Conservation (phyloP, 2,329 filamentous ascomycete genomes). For the Aspergillus sp. region DNA sequence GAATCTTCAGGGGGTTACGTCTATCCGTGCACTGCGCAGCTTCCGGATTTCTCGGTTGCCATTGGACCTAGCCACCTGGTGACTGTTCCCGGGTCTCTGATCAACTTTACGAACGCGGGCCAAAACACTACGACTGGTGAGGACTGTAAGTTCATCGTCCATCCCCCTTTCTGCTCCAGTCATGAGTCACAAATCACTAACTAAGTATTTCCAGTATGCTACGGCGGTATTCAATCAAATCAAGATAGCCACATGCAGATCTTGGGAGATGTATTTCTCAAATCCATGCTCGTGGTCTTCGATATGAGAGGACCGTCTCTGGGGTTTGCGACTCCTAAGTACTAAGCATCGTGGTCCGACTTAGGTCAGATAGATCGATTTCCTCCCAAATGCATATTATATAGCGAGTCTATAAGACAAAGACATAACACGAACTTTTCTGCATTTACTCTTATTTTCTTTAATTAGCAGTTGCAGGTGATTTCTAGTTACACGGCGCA, state of each 20-base stretch:
- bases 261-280: slow-evolving; percentile 54
- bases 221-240: slow-evolving; percentile 53
- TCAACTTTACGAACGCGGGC: slow-evolving; percentile 49
- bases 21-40: slow-evolving; percentile 48
- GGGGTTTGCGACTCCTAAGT: slow-evolving; percentile 43
- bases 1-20: slow-evolving; percentile 43
- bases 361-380: not conserved
- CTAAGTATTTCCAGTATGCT: slow-evolving; percentile 37
- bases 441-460: no score
- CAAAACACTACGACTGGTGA: slow-evolving; percentile 35
- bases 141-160: slow-evolving; percentile 25
- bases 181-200: slow-evolving; percentile 9
- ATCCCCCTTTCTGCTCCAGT: not conserved
- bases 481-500: no score
- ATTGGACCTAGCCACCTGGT: slow-evolving; percentile 44
- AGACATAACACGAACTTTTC: no score
- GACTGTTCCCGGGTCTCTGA: slow-evolving; percentile 47
- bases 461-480: no score
- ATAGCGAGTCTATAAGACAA: no score
- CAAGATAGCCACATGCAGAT: slow-evolving; percentile 49
- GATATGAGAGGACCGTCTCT: slow-evolving; percentile 42
- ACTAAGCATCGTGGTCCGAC: not conserved
- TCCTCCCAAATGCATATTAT: not conserved
- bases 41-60: slow-evolving; percentile 50
- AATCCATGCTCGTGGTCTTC: slow-evolving; percentile 54